Percentiles rank a stretch among this genome's conserved stretches.
Evolutionary conservation across 208 protist genomes (phyloP).

Genomic region (Trypanosoma theileri): DNA sequence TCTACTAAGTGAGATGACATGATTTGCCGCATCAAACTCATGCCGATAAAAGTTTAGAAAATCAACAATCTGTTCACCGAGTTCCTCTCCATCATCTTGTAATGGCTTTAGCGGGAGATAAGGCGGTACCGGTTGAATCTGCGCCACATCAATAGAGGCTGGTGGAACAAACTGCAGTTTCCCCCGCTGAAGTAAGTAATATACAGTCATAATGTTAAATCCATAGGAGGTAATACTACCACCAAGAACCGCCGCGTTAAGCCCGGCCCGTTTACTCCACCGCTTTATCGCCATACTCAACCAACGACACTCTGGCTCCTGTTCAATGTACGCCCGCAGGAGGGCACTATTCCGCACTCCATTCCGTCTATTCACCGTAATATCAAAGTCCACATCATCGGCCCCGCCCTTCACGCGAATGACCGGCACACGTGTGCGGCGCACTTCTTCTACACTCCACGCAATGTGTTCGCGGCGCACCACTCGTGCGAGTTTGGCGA

Average conservation of each 20-base stretch:
- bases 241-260: slow-evolving; percentile 62
- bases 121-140: slow-evolving; percentile 38
- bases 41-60: slow-evolving; percentile 78
- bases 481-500: slow-evolving; percentile 29
- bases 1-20: slow-evolving; percentile 75
- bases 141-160: slow-evolving; percentile 45
- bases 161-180: slow-evolving; percentile 58
- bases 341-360: slow-evolving; percentile 87
- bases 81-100: slow-evolving; percentile 25
- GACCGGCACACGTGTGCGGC: slow-evolving; percentile 85
- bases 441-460: slow-evolving; percentile 71
- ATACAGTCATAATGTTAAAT: slow-evolving; percentile 85
- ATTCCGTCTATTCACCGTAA: slow-evolving; percentile 77
- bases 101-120: slow-evolving; percentile 40
- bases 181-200: slow-evolving; percentile 71
- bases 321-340: slow-evolving; percentile 69
- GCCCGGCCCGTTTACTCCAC: slow-evolving; percentile 81
- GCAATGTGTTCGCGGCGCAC: slow-evolving; percentile 34
- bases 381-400: slow-evolving; percentile 63
- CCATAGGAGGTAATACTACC: slow-evolving; percentile 88
- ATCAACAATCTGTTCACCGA: slow-evolving; percentile 71
- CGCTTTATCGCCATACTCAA: slow-evolving; percentile 78
- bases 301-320: slow-evolving; percentile 64
- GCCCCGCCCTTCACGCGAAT: slow-evolving; percentile 49
- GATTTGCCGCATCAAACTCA: slow-evolving; percentile 61